Evolutionary conservation across 225 moss, liverwort and hornwort species (phyloP).

Genomic region (Rhytidiadelphus loreus): DNA sequence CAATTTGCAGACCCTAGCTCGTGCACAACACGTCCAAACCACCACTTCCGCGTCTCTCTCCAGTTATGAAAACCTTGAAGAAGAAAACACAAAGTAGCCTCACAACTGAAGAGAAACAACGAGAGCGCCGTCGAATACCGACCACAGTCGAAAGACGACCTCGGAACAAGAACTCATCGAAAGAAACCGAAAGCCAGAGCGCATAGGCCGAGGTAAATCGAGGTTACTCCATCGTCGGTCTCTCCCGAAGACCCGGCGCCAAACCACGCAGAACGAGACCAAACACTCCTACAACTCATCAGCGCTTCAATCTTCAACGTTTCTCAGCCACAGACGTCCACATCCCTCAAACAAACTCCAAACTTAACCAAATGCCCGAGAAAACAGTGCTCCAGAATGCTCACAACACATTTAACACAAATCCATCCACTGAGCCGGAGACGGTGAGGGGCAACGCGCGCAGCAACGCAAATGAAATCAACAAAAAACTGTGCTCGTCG

Average conservation of each 20-base stretch:
- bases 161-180: neutral
- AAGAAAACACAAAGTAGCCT: neutral
- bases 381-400: neutral
- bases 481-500: neutral
- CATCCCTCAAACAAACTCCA: neutral
- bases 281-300: constrained; percentile 1
- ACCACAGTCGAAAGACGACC: neutral
- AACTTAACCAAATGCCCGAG: neutral
- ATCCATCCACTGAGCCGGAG: neutral
- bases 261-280: neutral
- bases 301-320: neutral
- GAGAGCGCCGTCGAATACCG: neutral
- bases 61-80: neutral
- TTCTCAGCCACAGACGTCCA: neutral
- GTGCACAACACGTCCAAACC: neutral
- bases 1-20: constrained; percentile 15
- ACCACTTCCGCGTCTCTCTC: neutral
- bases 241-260: neutral
- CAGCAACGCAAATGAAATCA: neutral
- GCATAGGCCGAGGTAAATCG: neutral
- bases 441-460: too few relatives aligned
- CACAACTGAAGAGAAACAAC: neutral
- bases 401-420: neutral
- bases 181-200: neutral
- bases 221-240: constrained; percentile 4